Percentiles rank a stretch among this genome's conserved stretches.
phyloP scores from a whole-genome alignment of 192 early-diverging fungal species.

The Phlyctochytrium bullatum region DNA sequence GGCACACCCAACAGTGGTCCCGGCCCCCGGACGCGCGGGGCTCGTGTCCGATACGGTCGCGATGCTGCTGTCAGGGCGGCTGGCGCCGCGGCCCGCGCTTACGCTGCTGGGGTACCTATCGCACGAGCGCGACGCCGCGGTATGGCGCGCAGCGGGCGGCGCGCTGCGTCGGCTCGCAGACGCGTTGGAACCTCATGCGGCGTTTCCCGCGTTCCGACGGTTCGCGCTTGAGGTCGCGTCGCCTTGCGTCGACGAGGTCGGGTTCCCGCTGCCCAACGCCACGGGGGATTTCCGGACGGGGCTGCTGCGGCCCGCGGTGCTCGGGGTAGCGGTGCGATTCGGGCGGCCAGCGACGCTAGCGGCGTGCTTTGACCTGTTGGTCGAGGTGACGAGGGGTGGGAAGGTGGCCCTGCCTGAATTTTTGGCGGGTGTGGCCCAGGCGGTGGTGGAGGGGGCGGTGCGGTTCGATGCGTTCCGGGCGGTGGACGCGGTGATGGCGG shows the following conservation, averaged over 20 bases:
- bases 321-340: not conserved
- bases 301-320: not conserved
- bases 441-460: not conserved
- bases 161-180: not conserved
- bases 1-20: not conserved
- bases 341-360: not conserved
- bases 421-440: not conserved
- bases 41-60: constrained; percentile 28
- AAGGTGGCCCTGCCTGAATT: not conserved
- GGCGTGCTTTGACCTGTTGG: not conserved
- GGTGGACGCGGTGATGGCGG: not conserved
- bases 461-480: not conserved
- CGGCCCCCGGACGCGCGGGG: constrained; percentile 23
- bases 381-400: not conserved
- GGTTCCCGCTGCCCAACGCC: not conserved
- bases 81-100: not conserved
- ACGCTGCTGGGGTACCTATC: not conserved
- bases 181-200: not conserved
- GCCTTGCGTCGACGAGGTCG: not conserved
- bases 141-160: constrained; percentile 16
- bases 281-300: not conserved
- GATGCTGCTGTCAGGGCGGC: constrained; percentile 9
- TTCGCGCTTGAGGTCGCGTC: not conserved
- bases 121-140: constrained; percentile 4
- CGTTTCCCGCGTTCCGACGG: not conserved